Conservation (phyloP, 371 early-diverging fungal species). For the Chytridiales sp. region DNA sequence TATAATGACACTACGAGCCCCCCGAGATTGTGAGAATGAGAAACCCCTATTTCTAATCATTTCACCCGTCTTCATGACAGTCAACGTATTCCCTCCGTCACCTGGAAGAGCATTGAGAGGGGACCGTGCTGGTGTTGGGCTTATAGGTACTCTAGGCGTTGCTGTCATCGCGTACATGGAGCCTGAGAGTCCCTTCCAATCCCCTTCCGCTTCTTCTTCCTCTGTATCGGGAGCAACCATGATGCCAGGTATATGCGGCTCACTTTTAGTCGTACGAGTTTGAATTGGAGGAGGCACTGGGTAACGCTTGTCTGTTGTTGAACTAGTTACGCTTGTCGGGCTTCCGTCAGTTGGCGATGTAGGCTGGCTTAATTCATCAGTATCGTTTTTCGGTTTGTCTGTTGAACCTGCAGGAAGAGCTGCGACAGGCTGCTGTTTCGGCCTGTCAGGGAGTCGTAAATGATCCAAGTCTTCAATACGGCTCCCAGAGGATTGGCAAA, state of each 20-base stretch:
- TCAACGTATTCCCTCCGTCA: slow-evolving; percentile 15
- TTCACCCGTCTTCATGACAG: slow-evolving; percentile 36
- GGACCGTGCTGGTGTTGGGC: slow-evolving; percentile 2
- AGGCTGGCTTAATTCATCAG: too few species aligned
- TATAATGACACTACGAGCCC: slow-evolving; percentile 35
- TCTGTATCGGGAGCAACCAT: not conserved
- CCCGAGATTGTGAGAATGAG: slow-evolving; percentile 41
- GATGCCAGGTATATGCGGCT: slow-evolving; percentile 8
- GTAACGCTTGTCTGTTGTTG: too few species aligned
- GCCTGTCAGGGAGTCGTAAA: too few species aligned
- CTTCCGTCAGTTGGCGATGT: too few species aligned
- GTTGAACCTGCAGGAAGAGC: too few species aligned
- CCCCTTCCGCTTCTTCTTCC: not conserved
- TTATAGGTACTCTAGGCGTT: slow-evolving; percentile 7
- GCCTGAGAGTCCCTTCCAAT: slow-evolving; percentile 5
- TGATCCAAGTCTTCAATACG: too few species aligned
- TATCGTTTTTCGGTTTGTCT: too few species aligned
- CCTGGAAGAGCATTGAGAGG: not conserved
- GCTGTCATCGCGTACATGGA: slow-evolving; percentile 16
- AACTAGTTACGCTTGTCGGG: too few species aligned
- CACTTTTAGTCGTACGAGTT: slow-evolving; percentile 15
- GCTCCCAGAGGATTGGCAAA: too few species aligned
- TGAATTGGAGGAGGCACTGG: slow-evolving; percentile 6
- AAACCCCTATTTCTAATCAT: slow-evolving; percentile 42
- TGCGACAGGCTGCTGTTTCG: too few species aligned